phyloP scores from a whole-genome alignment of 2,329 filamentous ascomycete genomes.

The Pezicula neosporulosa region DNA sequence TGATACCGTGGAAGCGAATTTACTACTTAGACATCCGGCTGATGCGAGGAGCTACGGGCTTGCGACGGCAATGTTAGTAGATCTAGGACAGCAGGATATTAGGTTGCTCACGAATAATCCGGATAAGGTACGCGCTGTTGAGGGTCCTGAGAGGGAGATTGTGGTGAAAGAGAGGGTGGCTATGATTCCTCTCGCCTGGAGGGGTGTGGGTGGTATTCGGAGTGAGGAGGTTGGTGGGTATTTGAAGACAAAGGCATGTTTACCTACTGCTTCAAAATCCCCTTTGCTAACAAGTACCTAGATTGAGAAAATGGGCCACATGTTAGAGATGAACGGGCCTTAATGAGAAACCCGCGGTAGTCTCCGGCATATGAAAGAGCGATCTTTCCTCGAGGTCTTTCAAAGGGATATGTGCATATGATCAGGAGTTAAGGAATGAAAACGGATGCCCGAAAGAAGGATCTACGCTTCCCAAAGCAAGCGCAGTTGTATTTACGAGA shows the following conservation, averaged over 20 bases:
- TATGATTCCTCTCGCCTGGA: conserved; percentile 95
- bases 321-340: conserved; percentile 49
- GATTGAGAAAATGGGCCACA: conserved; percentile 83
- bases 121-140: conserved; percentile 91
- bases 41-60: conserved; percentile 93
- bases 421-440: too few relatives aligned
- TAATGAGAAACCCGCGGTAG: background rate
- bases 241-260: conserved; percentile 79
- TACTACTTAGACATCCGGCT: conserved; percentile 85
- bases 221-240: conserved; percentile 89
- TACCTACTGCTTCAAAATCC: background rate
- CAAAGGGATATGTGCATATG: too few relatives aligned
- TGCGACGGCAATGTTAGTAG: conserved; percentile 90
- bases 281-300: conserved; percentile 28
- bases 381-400: too few relatives aligned
- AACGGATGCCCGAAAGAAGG: too few relatives aligned
- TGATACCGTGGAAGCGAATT: conserved; percentile 96
- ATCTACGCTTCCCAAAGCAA: too few relatives aligned
- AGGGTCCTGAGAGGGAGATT: conserved; percentile 85
- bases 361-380: too few relatives aligned
- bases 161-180: conserved; percentile 85
- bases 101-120: conserved; percentile 93
- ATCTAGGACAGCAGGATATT: conserved; percentile 77
- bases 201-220: conserved; percentile 70
- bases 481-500: too few relatives aligned